Base-by-base conservation (phyloP, 495 filamentous ascomycete species). In the Extremus antarcticus region DNA sequence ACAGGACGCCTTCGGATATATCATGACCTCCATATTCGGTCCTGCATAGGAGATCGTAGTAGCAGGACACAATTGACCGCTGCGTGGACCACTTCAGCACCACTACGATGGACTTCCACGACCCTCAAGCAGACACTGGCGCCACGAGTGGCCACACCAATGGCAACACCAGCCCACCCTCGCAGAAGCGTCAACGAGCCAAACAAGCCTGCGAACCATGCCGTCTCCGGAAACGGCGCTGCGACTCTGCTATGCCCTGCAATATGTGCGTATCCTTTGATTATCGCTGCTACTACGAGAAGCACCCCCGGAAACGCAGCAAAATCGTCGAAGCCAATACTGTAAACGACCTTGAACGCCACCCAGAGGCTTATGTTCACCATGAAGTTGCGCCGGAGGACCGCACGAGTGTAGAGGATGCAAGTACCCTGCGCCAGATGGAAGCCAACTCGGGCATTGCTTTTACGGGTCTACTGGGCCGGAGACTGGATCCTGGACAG, bases 151-250 rank as follows among this genome's bases (percentile, higher is more conserved):
- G 29, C 29, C 7, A 3, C 24, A 38, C 13, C 9, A 21, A 51
- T 51, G 49, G 49, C 49, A 56, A 25, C 47, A 39, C 17, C 38
- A 53, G 32, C 25, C 56, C 56, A 25, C 2, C 41, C 17, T 21
- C 8, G 7, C 13, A 24, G 22, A 59, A 59, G 41, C 58, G 66
- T 0, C 58, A 65, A 49, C 61, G 67, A 22, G 58, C 67, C 0
- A 65, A 68, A 17, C 51, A 70, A 16, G 76, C 75, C 11, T 79
- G 76, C 54, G 59, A 69, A 2, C 74, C 76, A 21, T 79, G 76
- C 49, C 68, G 73, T 0, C 62, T 71, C 24, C 68, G 75, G 3
- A 79, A 79, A 53, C 58, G 75, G 4, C 76, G 76, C 59, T 79
- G 76, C 61, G 64, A 76, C 57, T 71, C 71, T 1, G 43, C 51